A percentile compares a stretch with the other conserved stretches of the same genome.
These are phyloP conservation scores for Haberlea rhodopensis DNA, from an alignment of 257 asterid species.

Conservation along the genomic window DNA sequence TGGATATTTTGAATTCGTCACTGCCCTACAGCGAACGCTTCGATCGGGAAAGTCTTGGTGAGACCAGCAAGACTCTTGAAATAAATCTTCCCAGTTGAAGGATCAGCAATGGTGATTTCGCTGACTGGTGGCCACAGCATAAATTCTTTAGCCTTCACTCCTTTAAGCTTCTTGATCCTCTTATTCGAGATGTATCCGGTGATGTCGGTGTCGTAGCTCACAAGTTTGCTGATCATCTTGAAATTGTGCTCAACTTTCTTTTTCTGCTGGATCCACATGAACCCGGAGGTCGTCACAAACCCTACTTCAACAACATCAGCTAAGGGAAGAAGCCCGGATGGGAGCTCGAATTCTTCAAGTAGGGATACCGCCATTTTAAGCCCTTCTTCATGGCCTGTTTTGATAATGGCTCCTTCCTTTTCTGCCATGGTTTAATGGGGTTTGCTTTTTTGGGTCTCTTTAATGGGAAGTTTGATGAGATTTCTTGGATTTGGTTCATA, in stretches of 20 bases:
- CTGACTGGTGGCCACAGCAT: conserved; percentile 70
- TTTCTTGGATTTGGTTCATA: background rate
- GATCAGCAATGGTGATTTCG: conserved; percentile 47
- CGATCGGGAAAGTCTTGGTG: conserved; percentile 64
- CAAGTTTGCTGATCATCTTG: conserved; percentile 57
- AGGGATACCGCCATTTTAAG: conserved; percentile 42
- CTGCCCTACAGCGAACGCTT: conserved; percentile 70
- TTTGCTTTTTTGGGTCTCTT: background rate
- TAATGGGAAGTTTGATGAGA: conserved; percentile 1
- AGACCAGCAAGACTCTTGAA: conserved; percentile 84
- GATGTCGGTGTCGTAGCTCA: conserved; percentile 48
- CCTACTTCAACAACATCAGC: conserved; percentile 68
- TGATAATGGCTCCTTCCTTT: conserved; percentile 57
- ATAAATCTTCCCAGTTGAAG: conserved; percentile 57
- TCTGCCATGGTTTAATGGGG: conserved; percentile 48
- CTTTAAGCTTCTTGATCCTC: conserved; percentile 67
- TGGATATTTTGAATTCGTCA: no score
- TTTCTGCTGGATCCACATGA: conserved; percentile 66
- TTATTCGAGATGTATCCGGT: conserved; percentile 53
- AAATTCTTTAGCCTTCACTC: conserved; percentile 74
- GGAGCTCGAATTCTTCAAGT: no score
- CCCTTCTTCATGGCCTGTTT: conserved; percentile 55
- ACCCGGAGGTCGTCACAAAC: conserved; percentile 53
- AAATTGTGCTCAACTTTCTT: conserved; percentile 68
- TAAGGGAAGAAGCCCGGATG: conserved; percentile 67